Evolutionary conservation across 2,329 filamentous ascomycete genomes (phyloP).

Genomic region (Davidsoniella neocaledoniae): DNA sequence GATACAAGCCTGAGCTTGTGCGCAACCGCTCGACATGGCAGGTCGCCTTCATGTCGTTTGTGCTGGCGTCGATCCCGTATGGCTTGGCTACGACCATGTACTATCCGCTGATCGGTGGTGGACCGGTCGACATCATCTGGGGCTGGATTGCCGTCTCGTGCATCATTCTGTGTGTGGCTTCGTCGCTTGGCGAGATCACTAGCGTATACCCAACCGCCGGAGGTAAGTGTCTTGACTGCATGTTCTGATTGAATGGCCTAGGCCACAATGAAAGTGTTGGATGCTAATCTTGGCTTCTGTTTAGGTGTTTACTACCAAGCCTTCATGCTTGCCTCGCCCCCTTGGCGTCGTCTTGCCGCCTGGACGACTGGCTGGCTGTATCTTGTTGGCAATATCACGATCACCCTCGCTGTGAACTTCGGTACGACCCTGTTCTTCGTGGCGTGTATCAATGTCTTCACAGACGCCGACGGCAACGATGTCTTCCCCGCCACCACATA

Average conservation of each 20-base stretch:
- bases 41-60: constrained; percentile 62
- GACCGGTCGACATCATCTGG: constrained; percentile 55
- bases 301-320: constrained; percentile 59
- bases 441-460: constrained; percentile 38
- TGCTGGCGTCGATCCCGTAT: constrained; percentile 58
- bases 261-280: background rate
- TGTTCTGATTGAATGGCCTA: background rate
- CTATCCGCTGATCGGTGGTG: constrained; percentile 50
- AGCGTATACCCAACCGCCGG: constrained; percentile 62
- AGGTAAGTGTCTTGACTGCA: constrained; percentile 24
- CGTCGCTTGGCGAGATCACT: constrained; percentile 57
- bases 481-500: constrained; percentile 36
- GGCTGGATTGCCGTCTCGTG: constrained; percentile 52
- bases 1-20: constrained; percentile 48
- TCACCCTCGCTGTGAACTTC: constrained; percentile 70
- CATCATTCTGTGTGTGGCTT: constrained; percentile 54
- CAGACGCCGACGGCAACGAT: constrained; percentile 25
- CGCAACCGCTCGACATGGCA: constrained; percentile 51
- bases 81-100: constrained; percentile 53
- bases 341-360: constrained; percentile 44
- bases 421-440: constrained; percentile 52
- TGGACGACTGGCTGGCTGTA: constrained; percentile 66
- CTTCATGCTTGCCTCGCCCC: constrained; percentile 50
- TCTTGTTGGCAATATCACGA: constrained; percentile 65
- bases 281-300: constrained; percentile 1